These are phyloP conservation scores for Lichtheimia ramosa DNA, from an alignment of 371 early-diverging fungal species.

Conservation along the genomic window DNA sequence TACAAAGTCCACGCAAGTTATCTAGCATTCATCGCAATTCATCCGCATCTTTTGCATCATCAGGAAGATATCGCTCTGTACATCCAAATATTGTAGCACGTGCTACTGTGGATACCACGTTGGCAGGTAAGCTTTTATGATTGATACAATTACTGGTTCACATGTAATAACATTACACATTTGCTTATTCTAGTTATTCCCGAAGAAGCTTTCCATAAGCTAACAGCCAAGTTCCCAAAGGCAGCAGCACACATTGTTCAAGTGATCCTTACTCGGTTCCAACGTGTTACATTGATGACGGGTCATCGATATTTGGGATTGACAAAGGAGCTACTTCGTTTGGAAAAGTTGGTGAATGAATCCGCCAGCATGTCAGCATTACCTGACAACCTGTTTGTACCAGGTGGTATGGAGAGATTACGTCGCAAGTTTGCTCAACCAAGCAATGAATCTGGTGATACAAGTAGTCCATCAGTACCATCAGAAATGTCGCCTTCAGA, in stretches of 20 bases:
- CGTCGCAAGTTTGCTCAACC: slow-evolving; percentile 53
- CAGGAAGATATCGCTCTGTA: slow-evolving; percentile 35
- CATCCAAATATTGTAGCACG: slow-evolving; percentile 81
- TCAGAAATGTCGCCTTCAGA: neutral
- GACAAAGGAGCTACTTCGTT: slow-evolving; percentile 81
- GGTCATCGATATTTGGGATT: slow-evolving; percentile 90
- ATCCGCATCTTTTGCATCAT: neutral
- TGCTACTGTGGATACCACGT: slow-evolving; percentile 86
- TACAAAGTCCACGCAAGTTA: too few species aligned
- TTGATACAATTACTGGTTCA: neutral
- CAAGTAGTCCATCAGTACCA: slow-evolving; percentile 3
- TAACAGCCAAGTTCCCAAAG: slow-evolving; percentile 89
- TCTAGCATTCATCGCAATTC: too few species aligned
- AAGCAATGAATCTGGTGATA: slow-evolving; percentile 10
- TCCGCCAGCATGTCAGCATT: slow-evolving; percentile 56
- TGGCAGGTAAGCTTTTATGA: slow-evolving; percentile 50
- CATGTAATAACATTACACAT: neutral
- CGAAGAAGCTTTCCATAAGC: slow-evolving; percentile 86
- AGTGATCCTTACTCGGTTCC: slow-evolving; percentile 93
- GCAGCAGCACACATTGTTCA: slow-evolving; percentile 95
- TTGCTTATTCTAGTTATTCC: slow-evolving; percentile 71
- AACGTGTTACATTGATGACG: slow-evolving; percentile 92
- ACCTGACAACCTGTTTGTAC: slow-evolving; percentile 63
- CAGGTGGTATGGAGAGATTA: slow-evolving; percentile 70
- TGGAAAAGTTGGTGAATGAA: slow-evolving; percentile 78